Evolutionary conservation across 2,329 filamentous ascomycete genomes (phyloP), one percentile per base, ranked within the genome.

Genomic region (Trichoderma lentiforme): DNA sequence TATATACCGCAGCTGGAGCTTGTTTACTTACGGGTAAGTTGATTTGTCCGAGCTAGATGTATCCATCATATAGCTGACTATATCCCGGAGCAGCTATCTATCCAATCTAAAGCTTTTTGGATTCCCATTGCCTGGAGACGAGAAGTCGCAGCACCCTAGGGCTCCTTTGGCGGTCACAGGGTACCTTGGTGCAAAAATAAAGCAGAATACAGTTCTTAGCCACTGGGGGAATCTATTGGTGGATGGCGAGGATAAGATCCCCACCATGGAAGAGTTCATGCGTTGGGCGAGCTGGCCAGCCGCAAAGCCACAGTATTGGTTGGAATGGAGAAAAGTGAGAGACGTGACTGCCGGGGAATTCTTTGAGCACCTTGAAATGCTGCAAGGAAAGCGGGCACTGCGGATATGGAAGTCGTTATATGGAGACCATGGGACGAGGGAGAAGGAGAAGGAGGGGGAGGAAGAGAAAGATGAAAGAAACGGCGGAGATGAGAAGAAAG

Each of bases 321-420:
- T 79, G 5, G 78, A 79, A 66, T 79, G 78, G 78, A 76, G 73
- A 26, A 76, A 70, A 30, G 30, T 57, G 15, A 30, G n/a, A 4
- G 76, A 77, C n/a, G 18, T 72, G 4, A 11, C 15, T 4, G n/a
- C 18, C 3, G 15, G 57, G 3, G 51, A 60, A 3, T 74, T 70
- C 70, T 5, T 7, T 0, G 56, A 24, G n/a, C 71, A 65, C 32
- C 8, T 24, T 14, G 15, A 9, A 9, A 9, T 8, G 24, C 1
- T 43, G n/a, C 14, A 56, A 6, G 39, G 53, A 34, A 28, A n/a
- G 7, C 7, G 0, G 6, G 3, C 14, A 14, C 6, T 36, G 8
- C 4, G 8, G 28, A 18, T 14, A 3, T 51, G 4, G 21, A 21
- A 61, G 15, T 4, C 0, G 3, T 12, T 15, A 9, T 69, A 47